Conservation (phyloP, 2,329 filamentous ascomycete species). For the Fonsecaea pedrosoi region DNA sequence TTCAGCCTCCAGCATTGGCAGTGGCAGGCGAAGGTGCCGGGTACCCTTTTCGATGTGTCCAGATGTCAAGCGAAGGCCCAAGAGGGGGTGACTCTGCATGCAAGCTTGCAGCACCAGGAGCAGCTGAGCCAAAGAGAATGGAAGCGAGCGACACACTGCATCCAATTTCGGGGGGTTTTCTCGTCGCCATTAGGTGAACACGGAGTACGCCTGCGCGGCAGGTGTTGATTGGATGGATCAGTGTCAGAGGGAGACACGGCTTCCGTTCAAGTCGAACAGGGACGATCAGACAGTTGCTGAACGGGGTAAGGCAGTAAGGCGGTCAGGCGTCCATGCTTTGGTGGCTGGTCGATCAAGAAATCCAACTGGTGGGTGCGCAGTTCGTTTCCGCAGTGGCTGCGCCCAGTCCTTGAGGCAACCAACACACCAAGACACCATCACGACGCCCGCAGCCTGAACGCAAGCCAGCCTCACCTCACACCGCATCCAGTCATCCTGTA, state of each 20-base stretch:
- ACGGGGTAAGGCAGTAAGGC: constrained; percentile 1
- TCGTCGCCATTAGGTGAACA: not conserved
- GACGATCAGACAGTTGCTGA: not conserved
- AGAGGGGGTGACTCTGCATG: constrained; percentile 3
- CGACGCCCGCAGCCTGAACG: too few relatives aligned
- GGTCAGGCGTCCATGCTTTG: not conserved
- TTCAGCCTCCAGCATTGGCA: constrained; percentile 7
- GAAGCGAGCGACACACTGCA: constrained; percentile 1
- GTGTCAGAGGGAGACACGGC: not conserved
- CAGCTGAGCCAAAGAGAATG: constrained; percentile 1
- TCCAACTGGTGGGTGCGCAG: too few relatives aligned
- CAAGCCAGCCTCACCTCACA: too few relatives aligned
- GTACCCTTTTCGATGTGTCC: not conserved
- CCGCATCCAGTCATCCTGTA: too few relatives aligned
- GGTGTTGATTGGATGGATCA: not conserved
- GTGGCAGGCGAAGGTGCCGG: not conserved
- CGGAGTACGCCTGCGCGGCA: not conserved
- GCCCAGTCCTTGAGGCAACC: too few relatives aligned
- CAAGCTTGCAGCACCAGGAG: not conserved
- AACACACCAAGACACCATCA: too few relatives aligned
- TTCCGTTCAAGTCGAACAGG: not conserved
- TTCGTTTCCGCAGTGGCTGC: too few relatives aligned
- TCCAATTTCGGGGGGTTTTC: not conserved
- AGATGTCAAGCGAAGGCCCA: not conserved
- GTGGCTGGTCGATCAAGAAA: too few relatives aligned